Conservation (phyloP, 305 asterid genomes). For the Rubia tinctorum region DNA sequence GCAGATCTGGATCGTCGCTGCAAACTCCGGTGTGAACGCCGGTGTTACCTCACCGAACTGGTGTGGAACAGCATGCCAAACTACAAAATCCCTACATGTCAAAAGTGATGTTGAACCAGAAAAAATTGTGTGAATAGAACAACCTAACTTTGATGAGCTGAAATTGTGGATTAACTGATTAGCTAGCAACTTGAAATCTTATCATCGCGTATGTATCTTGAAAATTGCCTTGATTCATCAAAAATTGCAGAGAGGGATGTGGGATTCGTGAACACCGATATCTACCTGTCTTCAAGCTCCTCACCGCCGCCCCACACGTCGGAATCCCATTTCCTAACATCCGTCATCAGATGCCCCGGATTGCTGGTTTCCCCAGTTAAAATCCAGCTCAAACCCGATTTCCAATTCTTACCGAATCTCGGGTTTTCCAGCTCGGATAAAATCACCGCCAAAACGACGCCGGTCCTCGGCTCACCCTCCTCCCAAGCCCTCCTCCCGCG, state of each 20-base stretch:
- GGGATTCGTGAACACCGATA: conserved; percentile 23
- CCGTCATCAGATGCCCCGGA: conserved; percentile 65
- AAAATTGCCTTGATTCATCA: not conserved
- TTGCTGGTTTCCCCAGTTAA: conserved; percentile 46
- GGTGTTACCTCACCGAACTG: no score
- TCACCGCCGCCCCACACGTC: conserved; percentile 52
- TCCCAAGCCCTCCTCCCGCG: no score
- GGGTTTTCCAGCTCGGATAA: conserved; percentile 51
- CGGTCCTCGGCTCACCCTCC: no score
- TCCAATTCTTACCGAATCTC: conserved; percentile 42
- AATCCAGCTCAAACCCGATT: conserved; percentile 51
- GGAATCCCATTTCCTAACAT: conserved; percentile 51
- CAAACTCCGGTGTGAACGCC: no score
- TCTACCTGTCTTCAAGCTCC: conserved; percentile 69
- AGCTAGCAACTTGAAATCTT: no score
- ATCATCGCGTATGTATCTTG: not conserved
- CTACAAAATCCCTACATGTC: not conserved
- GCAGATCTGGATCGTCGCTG: no score
- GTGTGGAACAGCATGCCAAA: not conserved
- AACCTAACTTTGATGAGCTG: not conserved
- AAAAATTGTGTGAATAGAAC: not conserved
- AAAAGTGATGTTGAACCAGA: not conserved
- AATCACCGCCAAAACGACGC: conserved; percentile 57
- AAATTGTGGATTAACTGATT: not conserved
- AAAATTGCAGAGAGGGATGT: no score